Percentiles rank a stretch among this genome's conserved stretches.
Evolutionary conservation across 179 eudicot genomes (phyloP).

Genomic region (Beta macrorhiza): DNA sequence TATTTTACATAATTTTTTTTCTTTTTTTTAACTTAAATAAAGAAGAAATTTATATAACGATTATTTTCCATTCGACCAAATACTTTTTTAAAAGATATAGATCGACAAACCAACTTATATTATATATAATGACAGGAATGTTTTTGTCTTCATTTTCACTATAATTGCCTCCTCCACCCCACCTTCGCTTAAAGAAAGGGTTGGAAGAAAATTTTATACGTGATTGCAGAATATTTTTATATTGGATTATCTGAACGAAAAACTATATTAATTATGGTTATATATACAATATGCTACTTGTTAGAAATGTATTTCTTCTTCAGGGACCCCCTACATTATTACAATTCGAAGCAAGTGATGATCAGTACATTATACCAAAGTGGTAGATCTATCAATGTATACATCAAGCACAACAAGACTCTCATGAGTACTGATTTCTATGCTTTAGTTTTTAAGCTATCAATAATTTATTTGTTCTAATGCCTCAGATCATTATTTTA

Average conservation of each 20-base stretch:
- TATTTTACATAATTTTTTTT: too few relatives aligned
- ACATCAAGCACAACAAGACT: background rate
- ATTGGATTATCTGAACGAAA: background rate
- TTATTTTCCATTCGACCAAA: too few relatives aligned
- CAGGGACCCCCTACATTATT: slow-evolving; percentile 11
- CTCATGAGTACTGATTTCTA: background rate
- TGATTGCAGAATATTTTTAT: background rate
- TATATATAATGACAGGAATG: background rate
- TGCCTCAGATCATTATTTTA: too few relatives aligned
- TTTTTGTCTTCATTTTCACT: background rate
- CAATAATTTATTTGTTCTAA: too few relatives aligned
- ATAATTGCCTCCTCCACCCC: background rate
- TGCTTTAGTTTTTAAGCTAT: background rate
- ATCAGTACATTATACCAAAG: background rate
- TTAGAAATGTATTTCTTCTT: background rate
- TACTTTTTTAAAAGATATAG: too few relatives aligned
- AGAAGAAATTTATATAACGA: too few relatives aligned
- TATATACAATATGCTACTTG: too few relatives aligned
- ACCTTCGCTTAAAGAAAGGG: background rate
- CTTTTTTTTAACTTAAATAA: too few relatives aligned
- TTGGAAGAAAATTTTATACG: background rate
- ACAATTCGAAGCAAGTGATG: background rate
- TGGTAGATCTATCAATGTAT: background rate
- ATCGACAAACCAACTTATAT: too few relatives aligned
- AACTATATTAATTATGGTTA: too few relatives aligned